These are phyloP conservation scores for Lecanicillium sp. DNA, from an alignment of 2,329 filamentous ascomycete genomes.

Conservation along the genomic window DNA sequence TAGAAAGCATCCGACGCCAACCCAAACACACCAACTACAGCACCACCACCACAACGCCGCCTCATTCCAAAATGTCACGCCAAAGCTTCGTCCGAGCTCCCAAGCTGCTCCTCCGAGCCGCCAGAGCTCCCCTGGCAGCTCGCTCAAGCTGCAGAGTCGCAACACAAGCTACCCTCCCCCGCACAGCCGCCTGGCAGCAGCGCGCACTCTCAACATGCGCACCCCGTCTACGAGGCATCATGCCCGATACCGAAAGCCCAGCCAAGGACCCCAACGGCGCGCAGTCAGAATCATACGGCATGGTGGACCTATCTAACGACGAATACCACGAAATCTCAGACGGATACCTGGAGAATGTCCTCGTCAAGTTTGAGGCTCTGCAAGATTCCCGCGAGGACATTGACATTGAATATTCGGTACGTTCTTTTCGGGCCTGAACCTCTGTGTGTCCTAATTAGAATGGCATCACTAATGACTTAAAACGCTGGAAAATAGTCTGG, in stretches of 20 bases:
- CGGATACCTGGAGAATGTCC: constrained; percentile 54
- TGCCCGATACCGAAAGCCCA: constrained; percentile 51
- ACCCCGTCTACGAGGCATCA: constrained; percentile 39
- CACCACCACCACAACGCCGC: neutral
- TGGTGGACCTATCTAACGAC: constrained; percentile 57
- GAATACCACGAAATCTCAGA: constrained; percentile 76
- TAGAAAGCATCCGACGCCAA: too few species aligned
- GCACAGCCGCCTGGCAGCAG: constrained; percentile 11
- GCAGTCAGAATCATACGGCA: constrained; percentile 29
- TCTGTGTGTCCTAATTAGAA: too few species aligned
- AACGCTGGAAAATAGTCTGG: constrained; percentile 77
- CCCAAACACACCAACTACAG: too few species aligned
- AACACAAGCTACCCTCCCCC: constrained; percentile 5
- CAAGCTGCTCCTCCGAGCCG: constrained; percentile 25
- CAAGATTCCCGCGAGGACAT: constrained; percentile 67
- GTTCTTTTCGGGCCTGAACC: constrained; percentile 24
- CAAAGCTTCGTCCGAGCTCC: constrained; percentile 27
- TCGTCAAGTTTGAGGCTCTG: constrained; percentile 58
- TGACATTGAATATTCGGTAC: constrained; percentile 83
- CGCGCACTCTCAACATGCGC: constrained; percentile 22
- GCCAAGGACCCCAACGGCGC: constrained; percentile 31
- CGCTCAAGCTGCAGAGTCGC: constrained; percentile 15
- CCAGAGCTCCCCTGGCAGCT: constrained; percentile 17
- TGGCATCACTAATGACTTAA: too few species aligned
- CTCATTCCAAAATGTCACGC: constrained; percentile 19